These are phyloP conservation scores for Arctium lappa DNA, from an alignment of 129 eudicot genomes.

Conservation along the genomic window DNA sequence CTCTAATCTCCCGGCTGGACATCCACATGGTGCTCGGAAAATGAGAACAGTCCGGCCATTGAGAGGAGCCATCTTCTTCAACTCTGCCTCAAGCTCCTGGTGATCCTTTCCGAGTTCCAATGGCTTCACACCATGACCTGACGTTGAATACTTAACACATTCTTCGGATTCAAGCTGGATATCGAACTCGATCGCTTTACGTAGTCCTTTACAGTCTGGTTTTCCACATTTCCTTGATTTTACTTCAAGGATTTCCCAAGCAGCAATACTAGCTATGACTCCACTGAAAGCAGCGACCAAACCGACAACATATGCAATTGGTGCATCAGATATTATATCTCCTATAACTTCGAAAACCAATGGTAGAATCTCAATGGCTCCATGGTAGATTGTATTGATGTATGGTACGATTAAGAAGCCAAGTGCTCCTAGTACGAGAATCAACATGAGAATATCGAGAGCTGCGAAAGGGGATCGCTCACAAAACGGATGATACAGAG, in stretches of 20 bases:
- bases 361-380: constrained; percentile 17
- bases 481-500: constrained; percentile 27
- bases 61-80: constrained; percentile 55
- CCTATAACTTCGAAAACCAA: constrained; percentile 1
- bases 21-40: constrained; percentile 49
- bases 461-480: constrained; percentile 32
- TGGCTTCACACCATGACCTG: constrained; percentile 18
- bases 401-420: constrained; percentile 40
- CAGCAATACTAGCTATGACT: constrained; percentile 15
- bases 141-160: constrained; percentile 32
- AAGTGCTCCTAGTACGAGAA: constrained; percentile 32
- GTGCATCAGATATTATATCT: constrained; percentile 28
- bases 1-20: constrained; percentile 48
- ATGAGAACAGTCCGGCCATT: constrained; percentile 47
- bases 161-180: constrained; percentile 46
- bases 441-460: constrained; percentile 31
- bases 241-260: constrained; percentile 35
- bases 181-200: constrained; percentile 45
- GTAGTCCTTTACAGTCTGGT: constrained; percentile 37
- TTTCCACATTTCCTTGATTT: constrained; percentile 40
- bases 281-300: constrained; percentile 28
- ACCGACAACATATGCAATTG: constrained; percentile 29
- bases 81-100: constrained; percentile 41
- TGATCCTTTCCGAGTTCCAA: constrained; percentile 45
- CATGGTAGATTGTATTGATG: constrained; percentile 20